Evolutionary conservation across 345 rosid genomes (phyloP).

Genomic region (Murraya paniculata): DNA sequence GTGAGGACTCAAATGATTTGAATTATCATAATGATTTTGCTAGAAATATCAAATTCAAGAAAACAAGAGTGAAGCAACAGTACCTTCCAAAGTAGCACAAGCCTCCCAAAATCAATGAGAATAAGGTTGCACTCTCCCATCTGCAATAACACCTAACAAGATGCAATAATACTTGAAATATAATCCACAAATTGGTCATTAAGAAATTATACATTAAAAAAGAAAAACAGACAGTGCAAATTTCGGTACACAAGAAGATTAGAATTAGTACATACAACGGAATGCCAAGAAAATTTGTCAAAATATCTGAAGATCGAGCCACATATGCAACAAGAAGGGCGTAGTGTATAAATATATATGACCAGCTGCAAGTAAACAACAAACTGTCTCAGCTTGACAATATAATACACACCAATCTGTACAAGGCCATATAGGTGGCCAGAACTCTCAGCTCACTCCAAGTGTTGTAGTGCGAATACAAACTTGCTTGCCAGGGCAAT

Average conservation of each 20-base stretch:
- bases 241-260: neutral
- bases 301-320: slow-evolving; percentile 91
- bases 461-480: neutral
- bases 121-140: slow-evolving; percentile 86
- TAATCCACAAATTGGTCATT: neutral
- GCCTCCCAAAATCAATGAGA: slow-evolving; percentile 71
- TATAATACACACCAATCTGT: neutral
- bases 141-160: slow-evolving; percentile 48
- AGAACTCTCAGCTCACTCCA: neutral
- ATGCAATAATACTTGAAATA: slow-evolving; percentile 14
- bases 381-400: slow-evolving; percentile 13
- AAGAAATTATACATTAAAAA: neutral
- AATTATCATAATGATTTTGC: neutral
- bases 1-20: neutral
- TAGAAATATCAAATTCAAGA: slow-evolving; percentile 1
- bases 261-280: slow-evolving; percentile 54
- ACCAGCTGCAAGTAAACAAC: slow-evolving; percentile 73
- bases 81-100: slow-evolving; percentile 94
- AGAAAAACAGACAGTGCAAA: neutral
- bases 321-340: slow-evolving; percentile 89
- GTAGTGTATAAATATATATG: slow-evolving; percentile 85
- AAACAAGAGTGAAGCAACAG: slow-evolving; percentile 3
- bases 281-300: slow-evolving; percentile 68
- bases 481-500: neutral
- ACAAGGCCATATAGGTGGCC: neutral